Evolutionary conservation across 768 basidiomycete genomes (phyloP), one percentile per base, ranked within the genome.

Genomic region (Suillus fuscotomentosus): DNA sequence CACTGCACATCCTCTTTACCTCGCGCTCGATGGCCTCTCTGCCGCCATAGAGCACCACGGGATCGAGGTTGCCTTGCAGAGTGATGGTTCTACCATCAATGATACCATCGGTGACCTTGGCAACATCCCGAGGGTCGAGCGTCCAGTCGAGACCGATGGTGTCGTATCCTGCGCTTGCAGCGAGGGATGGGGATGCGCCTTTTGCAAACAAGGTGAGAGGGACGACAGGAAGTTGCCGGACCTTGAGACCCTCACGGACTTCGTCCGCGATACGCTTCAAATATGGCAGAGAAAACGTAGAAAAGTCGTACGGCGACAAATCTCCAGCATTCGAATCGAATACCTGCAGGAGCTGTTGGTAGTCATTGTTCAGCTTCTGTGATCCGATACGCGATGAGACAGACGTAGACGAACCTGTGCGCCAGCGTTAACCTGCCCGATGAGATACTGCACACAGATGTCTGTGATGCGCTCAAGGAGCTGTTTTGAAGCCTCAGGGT

Each of bases 301-400:
- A 75, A 77, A 97, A 99, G 73, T 98, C 92, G 71, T 92, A 80
- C 2, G 91, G 94, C 4, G 96, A 90, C 63, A 99, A 83, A 73
- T 97, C 96, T 59, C 92, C 92, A 10, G 93, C 97, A 86, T 92
- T 94, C 1, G 97, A 98, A 77, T 99, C 97, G 71, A 99, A 99
- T 14, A 99, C 84, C 86, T 99, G 97, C 6, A 99, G 82, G 54
- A 97, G 82, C 96, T 99, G 70, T 17, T 24, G 42, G 59, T 13
- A 48, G 6, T n/a, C 20, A 59, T 59, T 20, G 11, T 36, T 51
- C 1, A 53, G 63, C 41, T 54, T 24, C 20, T 43, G 20, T 20
- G 43, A 60, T 36, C 38, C 6, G 31, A 39, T 42, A 14, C 36
- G 5, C 38, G 14, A 31, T 24, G 47, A 36, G 36, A 34, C 22